A percentile compares a stretch with the other conserved stretches of the same genome.
Conservation (phyloP, 176 grass and related monocot species). For the Aegilops umbellulata region DNA sequence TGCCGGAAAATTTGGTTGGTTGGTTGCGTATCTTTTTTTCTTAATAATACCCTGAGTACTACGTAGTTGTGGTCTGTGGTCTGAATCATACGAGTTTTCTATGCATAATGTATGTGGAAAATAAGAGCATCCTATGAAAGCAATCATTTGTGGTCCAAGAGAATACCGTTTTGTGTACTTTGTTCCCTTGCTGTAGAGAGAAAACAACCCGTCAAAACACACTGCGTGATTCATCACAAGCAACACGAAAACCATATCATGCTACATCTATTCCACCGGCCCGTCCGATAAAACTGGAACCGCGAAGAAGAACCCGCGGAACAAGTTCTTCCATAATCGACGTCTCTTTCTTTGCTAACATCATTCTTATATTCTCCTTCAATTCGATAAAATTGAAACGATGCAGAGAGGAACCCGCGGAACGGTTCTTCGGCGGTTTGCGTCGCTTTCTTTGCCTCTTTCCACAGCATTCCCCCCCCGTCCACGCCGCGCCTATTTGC, state of each 20-base stretch:
- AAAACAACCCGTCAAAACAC: neutral
- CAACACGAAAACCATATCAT: neutral
- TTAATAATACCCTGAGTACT: too few species aligned
- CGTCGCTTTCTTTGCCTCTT: conserved; percentile 1
- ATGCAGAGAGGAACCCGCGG: neutral
- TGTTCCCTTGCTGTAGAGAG: neutral
- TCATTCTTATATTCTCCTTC: too few species aligned
- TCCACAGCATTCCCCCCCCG: neutral
- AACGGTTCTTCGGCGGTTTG: neutral
- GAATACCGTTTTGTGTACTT: neutral
- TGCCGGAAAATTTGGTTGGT: too few species aligned
- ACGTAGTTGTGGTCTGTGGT: too few species aligned
- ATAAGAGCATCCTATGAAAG: neutral
- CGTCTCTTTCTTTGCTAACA: neutral
- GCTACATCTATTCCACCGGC: neutral
- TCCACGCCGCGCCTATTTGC: neutral
- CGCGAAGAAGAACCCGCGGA: neutral
- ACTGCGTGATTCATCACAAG: neutral
- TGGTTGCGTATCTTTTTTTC: too few species aligned
- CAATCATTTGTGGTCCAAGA: neutral
- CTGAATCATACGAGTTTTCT: too few species aligned
- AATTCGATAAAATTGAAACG: neutral
- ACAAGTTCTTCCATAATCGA: neutral
- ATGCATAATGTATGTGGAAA: neutral
- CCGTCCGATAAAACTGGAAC: too few species aligned